Evolutionary conservation across 2,329 filamentous ascomycete genomes (phyloP).

Genomic region (Orbilia quercus): DNA sequence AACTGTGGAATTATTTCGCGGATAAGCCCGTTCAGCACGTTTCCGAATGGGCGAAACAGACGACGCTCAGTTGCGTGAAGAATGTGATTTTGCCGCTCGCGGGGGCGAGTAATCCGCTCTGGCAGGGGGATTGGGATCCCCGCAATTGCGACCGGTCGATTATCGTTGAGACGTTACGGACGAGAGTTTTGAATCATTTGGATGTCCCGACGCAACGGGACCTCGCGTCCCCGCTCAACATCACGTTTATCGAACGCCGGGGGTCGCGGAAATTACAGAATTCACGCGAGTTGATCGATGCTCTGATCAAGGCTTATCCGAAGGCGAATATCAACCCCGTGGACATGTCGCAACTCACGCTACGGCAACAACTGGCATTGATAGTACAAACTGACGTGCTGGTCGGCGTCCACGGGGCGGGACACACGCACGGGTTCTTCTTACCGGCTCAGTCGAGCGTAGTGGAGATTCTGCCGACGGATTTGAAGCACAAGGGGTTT

Average conservation of each 20-base stretch:
- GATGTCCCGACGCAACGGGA: conserved; percentile 25
- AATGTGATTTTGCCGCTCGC: conserved; percentile 64
- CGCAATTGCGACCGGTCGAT: conserved; percentile 61
- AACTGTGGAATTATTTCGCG: conserved; percentile 63
- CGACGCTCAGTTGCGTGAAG: conserved; percentile 46
- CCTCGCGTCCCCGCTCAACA: conserved; percentile 46
- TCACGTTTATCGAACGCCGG: conserved; percentile 63
- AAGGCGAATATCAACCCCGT: conserved; percentile 61
- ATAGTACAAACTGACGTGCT: conserved; percentile 64
- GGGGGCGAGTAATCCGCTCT: conserved; percentile 64
- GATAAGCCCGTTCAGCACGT: conserved; percentile 61
- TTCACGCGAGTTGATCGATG: conserved; percentile 60
- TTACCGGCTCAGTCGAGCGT: conserved; percentile 60
- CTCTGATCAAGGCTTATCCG: conserved; percentile 59
- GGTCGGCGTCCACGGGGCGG: conserved; percentile 65
- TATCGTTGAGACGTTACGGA: conserved; percentile 61
- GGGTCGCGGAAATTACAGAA: conserved; percentile 61
- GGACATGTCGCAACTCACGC: conserved; percentile 63
- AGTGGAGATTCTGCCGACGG: conserved; percentile 65
- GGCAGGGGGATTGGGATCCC: conserved; percentile 64
- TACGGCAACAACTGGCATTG: conserved; percentile 63
- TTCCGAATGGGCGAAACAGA: conserved; percentile 56
- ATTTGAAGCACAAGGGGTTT: conserved; percentile 63
- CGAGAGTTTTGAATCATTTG: conserved; percentile 37
- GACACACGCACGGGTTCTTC: conserved; percentile 63